A percentile compares a stretch with the other conserved stretches of the same genome.
Evolutionary conservation across 768 basidiomycete species (phyloP).

Genomic region (Tulasnella calospora): DNA sequence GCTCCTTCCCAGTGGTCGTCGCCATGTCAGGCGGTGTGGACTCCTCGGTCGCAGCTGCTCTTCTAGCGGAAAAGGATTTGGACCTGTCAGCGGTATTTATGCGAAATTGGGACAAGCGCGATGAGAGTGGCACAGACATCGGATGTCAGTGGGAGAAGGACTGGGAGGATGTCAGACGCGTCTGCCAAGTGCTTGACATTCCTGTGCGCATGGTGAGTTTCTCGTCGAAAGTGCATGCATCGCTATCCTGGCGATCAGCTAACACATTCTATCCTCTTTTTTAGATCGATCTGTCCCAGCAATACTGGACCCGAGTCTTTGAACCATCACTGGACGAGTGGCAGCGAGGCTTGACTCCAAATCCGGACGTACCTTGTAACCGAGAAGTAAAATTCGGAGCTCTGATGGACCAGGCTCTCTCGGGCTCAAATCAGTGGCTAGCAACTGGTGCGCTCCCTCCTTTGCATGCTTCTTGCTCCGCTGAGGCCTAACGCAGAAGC

Average conservation of each 20-base stretch:
- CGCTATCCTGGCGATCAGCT: not conserved
- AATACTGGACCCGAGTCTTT: slow-evolving; percentile 91
- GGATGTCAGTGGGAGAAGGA: slow-evolving; percentile 96
- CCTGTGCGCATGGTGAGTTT: slow-evolving; percentile 57
- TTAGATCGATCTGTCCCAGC: slow-evolving; percentile 81
- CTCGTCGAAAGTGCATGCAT: not conserved
- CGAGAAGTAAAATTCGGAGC: slow-evolving; percentile 93
- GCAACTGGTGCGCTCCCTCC: slow-evolving; percentile 60
- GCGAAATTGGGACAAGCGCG: slow-evolving; percentile 91
- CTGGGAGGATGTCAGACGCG: slow-evolving; percentile 82
- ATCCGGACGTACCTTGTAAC: slow-evolving; percentile 93
- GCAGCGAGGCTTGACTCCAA: slow-evolving; percentile 78
- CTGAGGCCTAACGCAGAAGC: not conserved
- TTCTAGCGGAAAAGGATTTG: slow-evolving; percentile 67
- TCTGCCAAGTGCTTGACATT: slow-evolving; percentile 67
- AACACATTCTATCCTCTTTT: not conserved
- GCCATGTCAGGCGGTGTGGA: slow-evolving; percentile 97
- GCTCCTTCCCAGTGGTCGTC: slow-evolving; percentile 59
- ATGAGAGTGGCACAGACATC: slow-evolving; percentile 70
- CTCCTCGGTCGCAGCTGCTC: slow-evolving; percentile 78
- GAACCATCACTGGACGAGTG: slow-evolving; percentile 75
- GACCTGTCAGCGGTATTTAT: slow-evolving; percentile 87
- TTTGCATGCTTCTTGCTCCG: not conserved
- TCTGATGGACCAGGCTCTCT: slow-evolving; percentile 57
- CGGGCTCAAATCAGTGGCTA: slow-evolving; percentile 50